Base-by-base conservation (phyloP, 2,329 filamentous ascomycete genomes). In the Nigrospora osmanthi region DNA sequence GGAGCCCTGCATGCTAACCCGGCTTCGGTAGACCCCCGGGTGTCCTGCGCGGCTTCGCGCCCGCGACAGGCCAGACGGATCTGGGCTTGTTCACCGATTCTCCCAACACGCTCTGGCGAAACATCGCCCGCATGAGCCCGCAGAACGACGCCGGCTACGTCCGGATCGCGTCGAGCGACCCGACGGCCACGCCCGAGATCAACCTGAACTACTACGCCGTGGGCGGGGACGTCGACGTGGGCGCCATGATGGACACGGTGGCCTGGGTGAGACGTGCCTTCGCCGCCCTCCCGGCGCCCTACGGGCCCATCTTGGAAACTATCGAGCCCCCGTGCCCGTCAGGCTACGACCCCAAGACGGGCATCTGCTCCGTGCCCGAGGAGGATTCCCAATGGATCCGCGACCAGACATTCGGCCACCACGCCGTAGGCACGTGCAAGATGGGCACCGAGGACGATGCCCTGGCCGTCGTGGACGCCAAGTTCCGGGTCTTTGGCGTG, bases 101-200 rank as follows among this genome's bases (percentile, higher is more conserved):
- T 36, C 41, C 52, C 15, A 46, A 52, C 41, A 49, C 59, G 1
- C 61, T 62, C 46, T 58, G 60, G 34, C 57, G 63, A 16, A 58
- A 53, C 48, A 63, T 64, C 57, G 60, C 63, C 35, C 64, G 63
- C 49, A 59, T 58, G 6, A 65, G 66, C n/a, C 62, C 60, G 23
- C 58, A 63, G 6, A 85, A 85, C 40, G 67, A 69, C 36, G 69
- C 69, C 11, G 83, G 83, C 11, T 49, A 77, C 71, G 73, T 70
- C 6, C 39, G 31, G 3, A 41, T 41, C 16, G 15, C 39, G 13
- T 33, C 16, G 16, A 4, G 16, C 6, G 39, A 41, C 39, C 39
- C 39, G 16, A 41, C 39, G 31, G 31, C 12, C 31, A 16, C 39
- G 39, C 39, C 39, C 7, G 31, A 13, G 1, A 41, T 41, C 39